These are phyloP conservation scores for Mucor irregularis DNA, from an alignment of 371 early-diverging fungal species.

Conservation along the genomic window DNA sequence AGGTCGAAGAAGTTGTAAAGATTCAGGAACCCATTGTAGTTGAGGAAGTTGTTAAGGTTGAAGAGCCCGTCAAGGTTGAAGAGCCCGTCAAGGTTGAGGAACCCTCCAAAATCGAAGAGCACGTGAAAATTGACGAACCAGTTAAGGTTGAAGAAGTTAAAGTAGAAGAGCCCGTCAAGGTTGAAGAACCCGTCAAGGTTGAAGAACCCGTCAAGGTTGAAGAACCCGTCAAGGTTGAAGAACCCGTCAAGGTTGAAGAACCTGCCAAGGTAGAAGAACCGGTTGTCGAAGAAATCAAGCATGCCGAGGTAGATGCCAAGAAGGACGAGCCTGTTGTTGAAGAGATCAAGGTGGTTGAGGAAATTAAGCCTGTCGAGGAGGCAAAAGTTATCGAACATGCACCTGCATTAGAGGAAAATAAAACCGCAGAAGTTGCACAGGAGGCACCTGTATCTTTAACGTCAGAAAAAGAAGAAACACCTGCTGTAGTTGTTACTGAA, in stretches of 20 bases:
- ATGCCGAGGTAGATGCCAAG: background rate
- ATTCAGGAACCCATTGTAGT: background rate
- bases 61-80: background rate
- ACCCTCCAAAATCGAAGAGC: background rate
- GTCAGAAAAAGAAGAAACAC: background rate
- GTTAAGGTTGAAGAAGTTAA: background rate
- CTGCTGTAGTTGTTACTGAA: background rate
- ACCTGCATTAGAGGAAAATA: background rate
- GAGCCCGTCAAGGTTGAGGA: background rate
- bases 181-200: background rate
- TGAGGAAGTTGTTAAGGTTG: background rate
- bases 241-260: background rate
- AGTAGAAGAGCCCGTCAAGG: background rate
- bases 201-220: constrained; percentile 1
- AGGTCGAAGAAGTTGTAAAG: background rate
- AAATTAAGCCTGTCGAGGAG: background rate
- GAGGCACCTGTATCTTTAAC: too few relatives aligned
- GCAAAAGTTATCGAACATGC: background rate
- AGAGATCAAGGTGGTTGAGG: background rate
- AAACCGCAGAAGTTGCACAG: background rate
- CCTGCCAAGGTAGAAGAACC: background rate
- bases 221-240: background rate
- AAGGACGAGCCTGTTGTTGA: background rate
- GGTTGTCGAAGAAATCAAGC: background rate
- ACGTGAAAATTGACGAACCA: background rate